Conservation (phyloP, 108 stramenopile genomes). For the Cyclotella kingstonii region DNA sequence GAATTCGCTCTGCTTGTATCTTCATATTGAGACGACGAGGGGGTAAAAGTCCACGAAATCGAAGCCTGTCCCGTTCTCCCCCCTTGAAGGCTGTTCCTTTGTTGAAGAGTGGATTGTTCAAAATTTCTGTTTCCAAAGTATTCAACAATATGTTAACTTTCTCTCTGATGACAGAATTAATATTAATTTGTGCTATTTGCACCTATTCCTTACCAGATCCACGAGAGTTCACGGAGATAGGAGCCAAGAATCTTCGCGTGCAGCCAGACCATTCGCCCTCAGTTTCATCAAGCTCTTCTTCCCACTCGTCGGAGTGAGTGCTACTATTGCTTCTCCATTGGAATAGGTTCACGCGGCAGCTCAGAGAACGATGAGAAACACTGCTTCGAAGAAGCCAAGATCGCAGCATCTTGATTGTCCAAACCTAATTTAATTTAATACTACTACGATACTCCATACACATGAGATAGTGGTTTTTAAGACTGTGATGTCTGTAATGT, state of each 20-base stretch:
- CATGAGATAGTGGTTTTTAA: too few relatives aligned
- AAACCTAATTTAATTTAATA: too few relatives aligned
- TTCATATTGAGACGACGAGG: conserved; percentile 63
- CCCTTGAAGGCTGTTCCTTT: conserved; percentile 85
- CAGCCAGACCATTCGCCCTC: conserved; percentile 83
- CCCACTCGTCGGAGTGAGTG: conserved; percentile 22
- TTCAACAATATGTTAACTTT: not conserved
- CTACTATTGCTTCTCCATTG: too few relatives aligned
- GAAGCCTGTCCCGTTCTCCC: conserved; percentile 88
- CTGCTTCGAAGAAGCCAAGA: too few relatives aligned
- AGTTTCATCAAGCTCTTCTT: conserved; percentile 23
- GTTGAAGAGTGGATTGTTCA: conserved; percentile 77
- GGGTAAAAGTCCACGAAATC: conserved; percentile 84
- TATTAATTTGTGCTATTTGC: not conserved
- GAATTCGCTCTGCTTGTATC: conserved; percentile 65
- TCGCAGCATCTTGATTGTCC: too few relatives aligned
- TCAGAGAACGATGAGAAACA: too few relatives aligned
- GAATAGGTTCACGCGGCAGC: too few relatives aligned
- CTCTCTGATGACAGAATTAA: not conserved
- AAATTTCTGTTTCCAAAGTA: conserved; percentile 18
- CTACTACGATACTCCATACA: too few relatives aligned
- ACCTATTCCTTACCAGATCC: conserved; percentile 49
- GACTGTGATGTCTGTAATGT: too few relatives aligned
- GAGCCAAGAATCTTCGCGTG: conserved; percentile 61
- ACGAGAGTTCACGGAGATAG: conserved; percentile 54